Base-by-base conservation (phyloP, 2,329 filamentous ascomycete genomes). In the Monosporascus sp. region DNA sequence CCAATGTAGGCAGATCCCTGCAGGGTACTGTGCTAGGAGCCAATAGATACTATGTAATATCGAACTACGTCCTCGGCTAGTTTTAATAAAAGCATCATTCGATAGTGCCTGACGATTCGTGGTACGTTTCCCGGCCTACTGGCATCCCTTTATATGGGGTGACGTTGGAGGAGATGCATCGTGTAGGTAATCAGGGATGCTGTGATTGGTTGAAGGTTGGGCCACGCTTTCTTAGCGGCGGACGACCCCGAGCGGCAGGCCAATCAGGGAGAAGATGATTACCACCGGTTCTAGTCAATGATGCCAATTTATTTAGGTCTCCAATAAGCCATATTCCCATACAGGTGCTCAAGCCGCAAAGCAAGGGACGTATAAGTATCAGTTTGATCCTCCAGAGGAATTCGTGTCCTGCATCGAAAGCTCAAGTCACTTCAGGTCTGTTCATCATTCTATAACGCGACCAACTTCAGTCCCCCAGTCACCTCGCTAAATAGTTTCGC, bases 211-310 rank as follows among this genome's bases (percentile, higher is more conserved):
- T 36, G 48, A 8, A 9, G 9, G 20, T 0, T 11, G 11, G 11
- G 5, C 31, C 11, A 14, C 11, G 11, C 31, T 18, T 36, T 25
- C 31, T 8, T 22, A 37, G 38, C 2, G 1, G 22, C 42, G 9
- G 17, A 17, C 3, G 9, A 3, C 14, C 20, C 14, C 24, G 2
- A 3, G 15, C 3, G 14, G 17, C 5, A 6, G 41, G 31, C 58
- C 58, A 60, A 60, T 60, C 27, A 58, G 39, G 27, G 5, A 20
- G 41, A 25, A 56, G 45, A 49, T 59, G 58, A 60, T 60, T 46
- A 60, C 58, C 55, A 54, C 44, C 53, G 18, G 22, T 49, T 46
- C 48, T 7, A 36, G 37, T 38, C 22, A 48, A 57, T 59, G 55
- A 59, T 59, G 55, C 57, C 53, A 56, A 52, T 50, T 27, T 36